Evolutionary conservation across 495 filamentous ascomycete genomes (phyloP), one percentile per base, ranked within the genome.

Genomic region (Acidiella bohemica): DNA sequence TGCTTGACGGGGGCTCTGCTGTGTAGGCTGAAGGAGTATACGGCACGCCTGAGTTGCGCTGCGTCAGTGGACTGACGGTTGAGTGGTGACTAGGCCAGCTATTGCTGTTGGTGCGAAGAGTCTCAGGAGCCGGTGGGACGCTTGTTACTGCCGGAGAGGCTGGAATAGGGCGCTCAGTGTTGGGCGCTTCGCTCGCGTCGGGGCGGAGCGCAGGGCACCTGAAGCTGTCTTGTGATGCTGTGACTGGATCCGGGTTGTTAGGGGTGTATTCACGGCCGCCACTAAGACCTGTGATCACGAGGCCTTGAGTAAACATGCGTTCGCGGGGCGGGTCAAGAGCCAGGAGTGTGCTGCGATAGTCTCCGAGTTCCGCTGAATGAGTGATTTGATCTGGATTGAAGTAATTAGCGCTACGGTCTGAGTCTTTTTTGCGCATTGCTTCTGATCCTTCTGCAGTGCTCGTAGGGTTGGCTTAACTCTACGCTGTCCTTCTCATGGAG

Each of bases 21-120:
- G 2, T 9, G 41, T 43, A 43, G 6, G n/a, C 16, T 16, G 41
- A 43, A 22, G 41, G 41, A 12, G 41, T 35, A 17, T 43, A 43
- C 2, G 30, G 18, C 19, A 20, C 25, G 25, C 8, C 12, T 19
- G 32, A 34, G 14, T 11, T 32, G 22, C 16, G 25, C 11, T 12
- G 30, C 28, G 39, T 33, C 5, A 33, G 6, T 16, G 39, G 36
- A 18, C 36, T 39, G 12, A 39, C 26, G n/a, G n/a, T n/a, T n/a
- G n/a, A n/a, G n/a, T 18, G 39, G 11, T 13, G 13, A 13, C 7
- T 4, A 3, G 7, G 2, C 4, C 4, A 7, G n/a, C 22, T 13
- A 23, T 13, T 37, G 34, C 2, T 37, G 34, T 37, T 25, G 34
- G 19, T 34, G 32, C 20, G 14, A 27, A 27, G n/a, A 27, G 25